Evolutionary conservation across 352 stramenopile species (phyloP), one percentile per base, ranked within the genome.

Genomic region (Pythium aphanidermatum): DNA sequence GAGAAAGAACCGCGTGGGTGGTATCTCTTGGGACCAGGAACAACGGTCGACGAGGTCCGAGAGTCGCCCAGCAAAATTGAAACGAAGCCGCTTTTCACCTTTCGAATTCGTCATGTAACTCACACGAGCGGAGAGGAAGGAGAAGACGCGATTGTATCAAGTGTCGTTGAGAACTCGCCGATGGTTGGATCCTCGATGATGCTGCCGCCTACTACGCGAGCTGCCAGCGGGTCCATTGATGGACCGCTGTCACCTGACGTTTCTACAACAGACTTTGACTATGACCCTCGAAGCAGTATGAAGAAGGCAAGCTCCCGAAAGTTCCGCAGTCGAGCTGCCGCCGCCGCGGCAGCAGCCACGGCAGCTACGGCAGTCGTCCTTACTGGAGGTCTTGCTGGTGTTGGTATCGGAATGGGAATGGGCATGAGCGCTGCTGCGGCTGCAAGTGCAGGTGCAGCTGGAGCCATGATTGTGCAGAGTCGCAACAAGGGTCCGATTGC

Each of bases 21-120:
- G 78, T 93, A 87, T 42, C 58, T 90, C 8, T 54, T 93, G 4
- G 81, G 81, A 0, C 81, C 81, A 0, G 81, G 81, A 19, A 90
- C 78, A 31, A 88, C 74, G 0, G 78, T 93, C 20, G 81, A 93
- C 41, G 78, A 93, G 61, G 81, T 93, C 20, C 68, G 78, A 33
- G 81, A 89, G 46, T 91, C 78, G 6, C 76, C 72, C 4, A 93
- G 81, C 58, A 87, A 91, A 46, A 93, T 93, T 38, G 81, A 93
- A 64, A 88, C 76, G 44, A 93, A 93, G 45, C 74, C 68, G 42
- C 68, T 93, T 9, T 93, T 90, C 50, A 93, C 78, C 10, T 91
- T 93, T 55, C 52, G 81, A 12, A 81, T 92, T 44, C 65, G 75
- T 4, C 75, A 90, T 34, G 57, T 82, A 44, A 75, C 70, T 24